These are phyloP conservation scores for Apiospora marii DNA, from an alignment of 2,329 filamentous ascomycete species.

Conservation along the genomic window DNA sequence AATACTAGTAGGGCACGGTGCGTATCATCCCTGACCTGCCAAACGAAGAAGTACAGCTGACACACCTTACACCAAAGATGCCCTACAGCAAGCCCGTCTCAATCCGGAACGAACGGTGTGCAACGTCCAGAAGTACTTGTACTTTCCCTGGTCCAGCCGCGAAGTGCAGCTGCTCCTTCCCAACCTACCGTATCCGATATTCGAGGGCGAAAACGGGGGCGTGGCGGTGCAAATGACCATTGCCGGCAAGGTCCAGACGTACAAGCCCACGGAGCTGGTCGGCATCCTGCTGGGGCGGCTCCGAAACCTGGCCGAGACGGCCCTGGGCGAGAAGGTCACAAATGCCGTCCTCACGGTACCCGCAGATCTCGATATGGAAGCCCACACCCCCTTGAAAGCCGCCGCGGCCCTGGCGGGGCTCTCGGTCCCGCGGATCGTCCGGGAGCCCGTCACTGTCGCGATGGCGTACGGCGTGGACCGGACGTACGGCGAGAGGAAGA, in stretches of 20 bases:
- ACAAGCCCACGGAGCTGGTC: not conserved
- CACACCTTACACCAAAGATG: not conserved
- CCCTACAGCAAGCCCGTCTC: not conserved
- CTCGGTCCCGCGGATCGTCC: not conserved
- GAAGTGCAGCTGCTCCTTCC: not conserved
- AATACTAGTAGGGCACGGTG: conserved; percentile 5
- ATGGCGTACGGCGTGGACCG: not conserved
- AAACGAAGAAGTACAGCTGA: not conserved
- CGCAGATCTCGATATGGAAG: not conserved
- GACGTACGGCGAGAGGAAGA: not conserved
- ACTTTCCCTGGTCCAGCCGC: not conserved
- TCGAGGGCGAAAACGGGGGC: not conserved
- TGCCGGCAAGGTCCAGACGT: not conserved
- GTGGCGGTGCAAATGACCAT: not conserved
- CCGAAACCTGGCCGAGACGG: not conserved
- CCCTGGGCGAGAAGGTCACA: not conserved
- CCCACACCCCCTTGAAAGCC: not conserved
- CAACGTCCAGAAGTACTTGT: not conserved
- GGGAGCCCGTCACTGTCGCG: not conserved
- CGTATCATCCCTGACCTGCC: not conserved
- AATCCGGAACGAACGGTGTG: conserved; percentile 7
- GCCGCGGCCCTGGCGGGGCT: not conserved
- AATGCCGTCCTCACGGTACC: not conserved
- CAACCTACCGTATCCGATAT: not conserved
- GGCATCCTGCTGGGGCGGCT: not conserved